phyloP scores from a whole-genome alignment of 371 early-diverging fungal genomes.

The Racocetra persica region DNA sequence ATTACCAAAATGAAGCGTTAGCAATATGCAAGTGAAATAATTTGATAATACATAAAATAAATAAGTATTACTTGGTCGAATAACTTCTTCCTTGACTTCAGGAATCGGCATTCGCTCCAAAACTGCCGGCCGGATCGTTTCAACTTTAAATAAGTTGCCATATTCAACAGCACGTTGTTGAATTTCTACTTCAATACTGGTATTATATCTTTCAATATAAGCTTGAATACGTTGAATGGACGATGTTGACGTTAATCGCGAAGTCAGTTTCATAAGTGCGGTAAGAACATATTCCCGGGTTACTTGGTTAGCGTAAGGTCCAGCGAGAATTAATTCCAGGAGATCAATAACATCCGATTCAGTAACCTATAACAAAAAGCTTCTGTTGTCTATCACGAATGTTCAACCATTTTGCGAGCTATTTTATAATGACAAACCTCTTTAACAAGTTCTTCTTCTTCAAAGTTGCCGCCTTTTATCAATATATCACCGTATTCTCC shows the following conservation, averaged over 20 bases:
- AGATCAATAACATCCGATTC: conserved; percentile 78
- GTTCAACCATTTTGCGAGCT: not conserved
- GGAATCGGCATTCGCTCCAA: conserved; percentile 95
- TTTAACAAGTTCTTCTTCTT: conserved; percentile 72
- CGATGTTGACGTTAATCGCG: conserved; percentile 68
- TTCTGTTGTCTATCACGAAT: not conserved
- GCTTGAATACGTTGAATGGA: conserved; percentile 58
- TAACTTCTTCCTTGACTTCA: conserved; percentile 58
- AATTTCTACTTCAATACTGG: conserved; percentile 86
- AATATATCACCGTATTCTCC: conserved; percentile 97
- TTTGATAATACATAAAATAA: not conserved
- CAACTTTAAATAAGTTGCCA: conserved; percentile 78
- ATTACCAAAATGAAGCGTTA: not conserved
- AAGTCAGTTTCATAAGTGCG: conserved; percentile 87
- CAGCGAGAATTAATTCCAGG: conserved; percentile 75
- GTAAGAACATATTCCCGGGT: conserved; percentile 87
- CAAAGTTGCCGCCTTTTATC: conserved; percentile 62
- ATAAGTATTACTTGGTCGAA: conserved; percentile 31
- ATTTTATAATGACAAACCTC: conserved; percentile 53
- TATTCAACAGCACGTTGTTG: conserved; percentile 95
- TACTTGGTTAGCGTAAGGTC: conserved; percentile 79
- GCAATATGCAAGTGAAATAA: not conserved
- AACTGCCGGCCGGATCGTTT: conserved; percentile 80
- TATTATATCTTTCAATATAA: conserved; percentile 67
- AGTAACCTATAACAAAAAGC: conserved; percentile 56